Conservation (phyloP, 2,329 filamentous ascomycete genomes). For the Colletotrichum sublineola region DNA sequence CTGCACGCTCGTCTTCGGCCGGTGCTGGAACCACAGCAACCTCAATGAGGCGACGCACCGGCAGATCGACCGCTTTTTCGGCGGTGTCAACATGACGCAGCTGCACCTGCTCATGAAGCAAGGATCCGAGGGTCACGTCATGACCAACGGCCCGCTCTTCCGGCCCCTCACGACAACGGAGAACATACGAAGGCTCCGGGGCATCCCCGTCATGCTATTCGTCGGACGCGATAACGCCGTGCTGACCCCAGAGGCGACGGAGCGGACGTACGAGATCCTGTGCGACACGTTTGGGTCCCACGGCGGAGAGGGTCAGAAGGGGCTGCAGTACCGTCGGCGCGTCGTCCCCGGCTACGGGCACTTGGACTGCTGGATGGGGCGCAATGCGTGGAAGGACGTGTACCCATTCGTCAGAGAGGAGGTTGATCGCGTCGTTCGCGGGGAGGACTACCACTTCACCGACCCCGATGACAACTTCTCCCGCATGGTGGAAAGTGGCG, state of each 20-base stretch:
- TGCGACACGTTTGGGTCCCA: slow-evolving; percentile 63
- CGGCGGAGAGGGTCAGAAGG: slow-evolving; percentile 46
- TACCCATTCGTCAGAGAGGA: slow-evolving; percentile 69
- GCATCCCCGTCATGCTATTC: slow-evolving; percentile 69
- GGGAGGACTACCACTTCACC: slow-evolving; percentile 56
- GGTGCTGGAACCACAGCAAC: slow-evolving; percentile 75
- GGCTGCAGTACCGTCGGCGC: slow-evolving; percentile 62
- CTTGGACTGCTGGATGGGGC: slow-evolving; percentile 73
- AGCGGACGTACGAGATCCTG: slow-evolving; percentile 65
- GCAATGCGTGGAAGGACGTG: slow-evolving; percentile 70
- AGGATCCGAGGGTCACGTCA: slow-evolving; percentile 65
- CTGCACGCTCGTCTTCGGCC: slow-evolving; percentile 70
- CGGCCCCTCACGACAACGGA: slow-evolving; percentile 61
- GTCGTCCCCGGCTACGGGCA: slow-evolving; percentile 72
- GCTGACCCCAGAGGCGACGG: slow-evolving; percentile 65
- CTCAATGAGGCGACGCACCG: slow-evolving; percentile 75
- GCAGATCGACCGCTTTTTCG: slow-evolving; percentile 72
- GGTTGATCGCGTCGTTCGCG: slow-evolving; percentile 65
- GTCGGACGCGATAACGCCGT: slow-evolving; percentile 70
- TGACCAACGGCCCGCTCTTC: slow-evolving; percentile 63
- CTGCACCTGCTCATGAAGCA: slow-evolving; percentile 69
- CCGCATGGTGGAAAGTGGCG: slow-evolving; percentile 56
- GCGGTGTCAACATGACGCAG: slow-evolving; percentile 71
- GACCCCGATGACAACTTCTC: slow-evolving; percentile 60
- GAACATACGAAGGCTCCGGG: slow-evolving; percentile 64